Base-by-base conservation (phyloP, 2,329 filamentous ascomycete genomes). In the Aspergillus alliaceus region DNA sequence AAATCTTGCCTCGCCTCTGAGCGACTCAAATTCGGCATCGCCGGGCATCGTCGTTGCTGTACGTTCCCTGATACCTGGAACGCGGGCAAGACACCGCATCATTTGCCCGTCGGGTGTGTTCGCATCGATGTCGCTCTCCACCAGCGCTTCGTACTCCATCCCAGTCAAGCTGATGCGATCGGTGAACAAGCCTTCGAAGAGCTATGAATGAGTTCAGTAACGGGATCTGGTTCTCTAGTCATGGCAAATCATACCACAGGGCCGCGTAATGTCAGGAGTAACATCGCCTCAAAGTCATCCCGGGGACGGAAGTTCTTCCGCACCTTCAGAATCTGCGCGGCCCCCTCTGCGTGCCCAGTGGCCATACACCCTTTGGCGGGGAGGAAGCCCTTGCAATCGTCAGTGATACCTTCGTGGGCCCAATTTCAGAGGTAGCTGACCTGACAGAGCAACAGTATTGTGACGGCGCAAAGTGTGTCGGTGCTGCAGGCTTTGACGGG, bases 161-260 rank as follows among this genome's bases (percentile, higher is more conserved):
- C 60, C 54, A 1, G 54, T 68, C 6, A 77, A 65, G 6, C 66
- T 54, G 24, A 77, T 76, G 22, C 61, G 66, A 3, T 67, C 56
- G 37, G 74, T 74, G 53, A 71, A 69, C 12, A 76, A 51, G 1
- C 68, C 70, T 57, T 77, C 73, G 46, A 76, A 72, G 5, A 77
- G 58, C 71, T 75, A 22, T 18, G 5, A 11, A 8, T 12, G 7
- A 12, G 6, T 34, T 48, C 25, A 48, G 44, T 27, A 20, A 31
- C 11, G 15, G 25, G 2, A 9, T 7, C 11, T 11, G 2, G 15
- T 14, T 44, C 18, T 15, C 27, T 4, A 4, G 6, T 29, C 22
- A 2, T 15, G 11, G 7, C n/a, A n/a, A 7, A 37, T 53, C 63
- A 32, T 66, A 76, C 74, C 50, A 77, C 70, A n/a, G 66, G 68